Percentiles rank a stretch among this genome's conserved stretches.
Conservation (phyloP, 2,329 filamentous ascomycete genomes). For the Fusarium scirpi region DNA sequence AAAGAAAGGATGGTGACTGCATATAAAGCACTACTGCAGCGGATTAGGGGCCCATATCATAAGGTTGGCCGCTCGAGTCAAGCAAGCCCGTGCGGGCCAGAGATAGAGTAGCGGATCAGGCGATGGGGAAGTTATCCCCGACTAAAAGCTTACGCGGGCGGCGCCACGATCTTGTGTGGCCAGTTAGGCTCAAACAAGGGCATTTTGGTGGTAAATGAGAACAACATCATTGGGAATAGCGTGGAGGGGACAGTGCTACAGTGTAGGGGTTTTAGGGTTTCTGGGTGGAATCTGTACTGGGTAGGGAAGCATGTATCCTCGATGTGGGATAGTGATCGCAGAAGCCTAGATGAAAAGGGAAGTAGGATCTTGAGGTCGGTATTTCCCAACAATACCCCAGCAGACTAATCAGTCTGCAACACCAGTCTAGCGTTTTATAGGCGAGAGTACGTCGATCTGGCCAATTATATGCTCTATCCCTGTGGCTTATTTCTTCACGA, state of each 20-base stretch:
- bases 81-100: not conserved
- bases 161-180: not conserved
- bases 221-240: not conserved
- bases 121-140: not conserved
- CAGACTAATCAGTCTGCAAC: not conserved
- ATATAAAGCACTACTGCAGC: not conserved
- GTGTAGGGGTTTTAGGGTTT: not conserved
- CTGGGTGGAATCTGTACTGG: not conserved
- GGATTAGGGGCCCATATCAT: not conserved
- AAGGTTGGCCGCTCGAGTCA: not conserved
- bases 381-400: not conserved
- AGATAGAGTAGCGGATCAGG: not conserved
- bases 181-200: not conserved
- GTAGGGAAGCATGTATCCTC: not conserved
- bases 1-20: not conserved
- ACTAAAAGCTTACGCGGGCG: not conserved
- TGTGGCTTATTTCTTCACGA: not conserved
- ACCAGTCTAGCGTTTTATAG: not conserved
- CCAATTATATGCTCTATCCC: not conserved
- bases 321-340: no score
- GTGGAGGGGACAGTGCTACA: not conserved
- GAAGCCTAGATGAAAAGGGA: not conserved
- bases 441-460: not conserved
- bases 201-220: not conserved
- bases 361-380: not conserved